Percentiles rank a stretch among this genome's conserved stretches.
Evolutionary conservation across 164 flowering plant species (phyloP).

Genomic region (Macadamia integrifolia): DNA sequence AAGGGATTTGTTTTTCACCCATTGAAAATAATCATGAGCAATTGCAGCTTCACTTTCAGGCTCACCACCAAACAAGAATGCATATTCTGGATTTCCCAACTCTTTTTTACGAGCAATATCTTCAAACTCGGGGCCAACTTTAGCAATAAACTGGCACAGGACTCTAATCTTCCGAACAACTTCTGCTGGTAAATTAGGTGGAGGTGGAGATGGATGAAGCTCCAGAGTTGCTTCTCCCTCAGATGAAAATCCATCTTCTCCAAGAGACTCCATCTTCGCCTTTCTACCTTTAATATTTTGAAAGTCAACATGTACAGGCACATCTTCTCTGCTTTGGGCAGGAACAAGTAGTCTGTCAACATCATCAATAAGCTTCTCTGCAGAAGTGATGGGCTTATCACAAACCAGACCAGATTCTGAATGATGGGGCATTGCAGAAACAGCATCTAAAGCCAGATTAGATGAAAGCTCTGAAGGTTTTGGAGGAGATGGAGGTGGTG

Average conservation of each 20-base stretch:
- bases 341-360: constrained; percentile 8
- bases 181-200: constrained; percentile 42
- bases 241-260: constrained; percentile 10
- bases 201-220: constrained; percentile 33
- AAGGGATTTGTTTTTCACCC: constrained; percentile 40
- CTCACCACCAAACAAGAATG: constrained; percentile 53
- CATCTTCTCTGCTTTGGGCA: constrained; percentile 7
- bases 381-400: constrained; percentile 8
- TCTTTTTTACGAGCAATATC: constrained; percentile 31
- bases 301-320: neutral
- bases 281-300: constrained; percentile 11
- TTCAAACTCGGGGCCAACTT: constrained; percentile 47
- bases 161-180: constrained; percentile 35
- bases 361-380: constrained; percentile 4
- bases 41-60: constrained; percentile 52
- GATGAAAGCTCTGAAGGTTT: constrained; percentile 5
- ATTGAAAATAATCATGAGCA: constrained; percentile 45
- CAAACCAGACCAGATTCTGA: constrained; percentile 5
- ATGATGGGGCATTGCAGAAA: constrained; percentile 4
- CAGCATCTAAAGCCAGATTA: constrained; percentile 9
- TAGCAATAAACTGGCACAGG: constrained; percentile 44
- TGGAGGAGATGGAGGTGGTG: constrained; percentile 19
- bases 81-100: constrained; percentile 38
- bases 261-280: constrained; percentile 9
- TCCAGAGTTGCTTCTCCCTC: constrained; percentile 7